phyloP scores from a whole-genome alignment of 257 asterid genomes.

The Penstemon davidsonii region DNA sequence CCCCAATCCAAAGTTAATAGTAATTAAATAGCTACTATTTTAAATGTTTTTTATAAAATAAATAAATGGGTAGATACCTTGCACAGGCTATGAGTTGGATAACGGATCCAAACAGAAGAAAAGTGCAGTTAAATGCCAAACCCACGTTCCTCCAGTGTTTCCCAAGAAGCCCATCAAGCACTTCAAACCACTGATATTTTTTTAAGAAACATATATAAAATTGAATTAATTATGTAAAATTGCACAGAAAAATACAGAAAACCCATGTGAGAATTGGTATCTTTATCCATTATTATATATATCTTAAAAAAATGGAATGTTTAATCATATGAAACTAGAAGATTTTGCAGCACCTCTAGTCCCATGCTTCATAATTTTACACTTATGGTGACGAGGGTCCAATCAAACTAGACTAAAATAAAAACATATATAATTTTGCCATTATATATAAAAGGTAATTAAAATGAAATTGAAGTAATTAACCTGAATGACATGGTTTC shows the following conservation, averaged over 20 bases:
- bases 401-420: no score
- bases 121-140: slow-evolving; percentile 90
- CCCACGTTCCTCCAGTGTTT: slow-evolving; percentile 98
- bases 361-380: no score
- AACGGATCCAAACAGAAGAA: slow-evolving; percentile 93
- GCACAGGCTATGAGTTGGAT: slow-evolving; percentile 99
- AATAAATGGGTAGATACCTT: slow-evolving; percentile 43
- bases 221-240: no score
- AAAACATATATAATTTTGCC: no score
- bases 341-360: no score
- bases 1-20: no score
- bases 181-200: slow-evolving; percentile 78
- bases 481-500: slow-evolving; percentile 94
- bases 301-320: background rate
- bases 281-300: background rate
- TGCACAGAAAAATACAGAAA: slow-evolving; percentile 19
- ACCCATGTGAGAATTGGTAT: slow-evolving; percentile 32
- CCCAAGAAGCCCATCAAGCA: slow-evolving; percentile 90
- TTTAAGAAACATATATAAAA: no score
- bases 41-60: background rate
- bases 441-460: no score
- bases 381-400: no score
- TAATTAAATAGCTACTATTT: no score
- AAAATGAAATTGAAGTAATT: background rate
- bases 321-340: no score